These are phyloP conservation scores for Hamigera avellanea DNA, from an alignment of 495 filamentous ascomycete species.

Conservation along the genomic window DNA sequence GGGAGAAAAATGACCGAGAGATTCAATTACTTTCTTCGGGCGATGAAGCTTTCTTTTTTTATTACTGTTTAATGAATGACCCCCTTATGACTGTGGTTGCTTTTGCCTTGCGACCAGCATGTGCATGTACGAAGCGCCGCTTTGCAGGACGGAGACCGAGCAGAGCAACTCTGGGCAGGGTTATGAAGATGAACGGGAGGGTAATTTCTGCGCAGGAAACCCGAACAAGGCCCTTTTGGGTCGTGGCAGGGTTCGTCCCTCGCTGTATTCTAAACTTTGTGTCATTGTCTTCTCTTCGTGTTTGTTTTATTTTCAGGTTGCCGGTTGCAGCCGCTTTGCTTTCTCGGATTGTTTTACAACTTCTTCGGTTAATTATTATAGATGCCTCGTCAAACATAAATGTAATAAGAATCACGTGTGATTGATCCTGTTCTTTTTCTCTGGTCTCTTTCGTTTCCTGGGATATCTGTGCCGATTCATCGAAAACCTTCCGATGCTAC, in stretches of 20 bases:
- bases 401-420: not conserved
- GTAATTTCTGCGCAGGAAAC: not conserved
- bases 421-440: not conserved
- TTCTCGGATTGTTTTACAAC: not conserved
- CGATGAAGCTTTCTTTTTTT: not conserved
- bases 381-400: not conserved
- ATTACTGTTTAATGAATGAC: slow-evolving; percentile 4
- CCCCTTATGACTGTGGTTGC: slow-evolving; percentile 12
- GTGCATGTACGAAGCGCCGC: not conserved
- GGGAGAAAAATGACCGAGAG: not conserved
- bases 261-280: slow-evolving; percentile 18
- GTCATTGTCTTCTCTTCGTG: slow-evolving; percentile 2
- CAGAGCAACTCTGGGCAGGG: not conserved
- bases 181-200: not conserved
- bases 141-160: not conserved
- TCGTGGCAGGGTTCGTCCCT: slow-evolving; percentile 14
- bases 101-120: slow-evolving; percentile 40
- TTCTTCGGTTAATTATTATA: not conserved
- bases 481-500: no score
- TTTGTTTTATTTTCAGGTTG: slow-evolving; percentile 2
- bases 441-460: no score
- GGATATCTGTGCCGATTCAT: no score
- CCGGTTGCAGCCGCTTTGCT: not conserved
- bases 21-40: not conserved
- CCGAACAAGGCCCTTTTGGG: slow-evolving; percentile 23